Evolutionary conservation across 108 stramenopile species (phyloP).

Genomic region (Nannochloropsis salina): DNA sequence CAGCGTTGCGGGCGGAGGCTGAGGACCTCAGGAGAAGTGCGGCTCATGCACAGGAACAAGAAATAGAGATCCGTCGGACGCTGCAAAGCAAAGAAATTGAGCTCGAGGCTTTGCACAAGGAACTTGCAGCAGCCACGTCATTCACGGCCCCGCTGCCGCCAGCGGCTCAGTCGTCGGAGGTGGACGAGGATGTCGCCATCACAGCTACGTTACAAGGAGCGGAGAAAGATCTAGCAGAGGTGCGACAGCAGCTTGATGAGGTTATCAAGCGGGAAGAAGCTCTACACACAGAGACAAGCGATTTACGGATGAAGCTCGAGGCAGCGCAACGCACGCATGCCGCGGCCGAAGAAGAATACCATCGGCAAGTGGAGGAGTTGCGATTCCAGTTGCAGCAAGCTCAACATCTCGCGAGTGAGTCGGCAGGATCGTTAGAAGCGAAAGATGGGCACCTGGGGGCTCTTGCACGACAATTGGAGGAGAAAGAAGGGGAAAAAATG

Average conservation of each 20-base stretch:
- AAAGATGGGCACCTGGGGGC: background rate
- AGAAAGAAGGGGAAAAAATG: too few relatives aligned
- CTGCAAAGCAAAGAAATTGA: background rate
- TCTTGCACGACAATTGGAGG: background rate
- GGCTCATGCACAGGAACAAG: background rate
- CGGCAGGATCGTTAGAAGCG: background rate
- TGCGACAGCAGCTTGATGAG: background rate
- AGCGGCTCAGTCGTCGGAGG: background rate
- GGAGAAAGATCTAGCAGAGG: background rate
- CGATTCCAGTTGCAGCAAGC: background rate
- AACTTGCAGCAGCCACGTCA: background rate
- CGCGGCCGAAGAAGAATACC: background rate
- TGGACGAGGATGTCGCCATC: background rate
- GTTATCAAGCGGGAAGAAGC: background rate
- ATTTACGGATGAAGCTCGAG: background rate
- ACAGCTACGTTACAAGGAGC: background rate
- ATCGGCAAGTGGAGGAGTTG: background rate
- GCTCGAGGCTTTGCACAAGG: background rate
- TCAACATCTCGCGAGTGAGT: background rate
- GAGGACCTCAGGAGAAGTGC: background rate
- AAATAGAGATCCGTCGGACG: conserved; percentile 1
- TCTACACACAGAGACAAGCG: background rate
- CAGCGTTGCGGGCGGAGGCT: background rate
- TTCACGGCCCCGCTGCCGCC: background rate
- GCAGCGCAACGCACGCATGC: background rate